Base-by-base conservation (phyloP, 441 rosid species). In the Aquilaria agallochum region DNA sequence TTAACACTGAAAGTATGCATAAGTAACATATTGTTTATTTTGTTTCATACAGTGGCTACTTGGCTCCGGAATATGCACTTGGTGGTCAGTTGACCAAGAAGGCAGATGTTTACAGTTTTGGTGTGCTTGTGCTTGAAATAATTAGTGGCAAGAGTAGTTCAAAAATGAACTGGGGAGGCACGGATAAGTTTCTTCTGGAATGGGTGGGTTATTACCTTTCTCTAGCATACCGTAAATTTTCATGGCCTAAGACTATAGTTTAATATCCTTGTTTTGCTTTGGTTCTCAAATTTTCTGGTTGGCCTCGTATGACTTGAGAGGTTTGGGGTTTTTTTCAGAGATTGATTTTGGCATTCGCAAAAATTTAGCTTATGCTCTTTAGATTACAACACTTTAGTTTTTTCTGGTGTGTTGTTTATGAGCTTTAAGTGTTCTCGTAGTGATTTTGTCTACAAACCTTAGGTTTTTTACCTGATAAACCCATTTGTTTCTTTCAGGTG, bases 51-150 rank as follows among this genome's bases (percentile, higher is more conserved):
- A 87, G 94, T 55, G 94, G 94, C 62, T 87, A 87, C 65, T 78
- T 87, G 75, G 94, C 89, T n/a, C 94, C 94, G 11, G 94, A 84
- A 65, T 87, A 87, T 48, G 85, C 88, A 33, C 57, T 81, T 55
- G 90, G 83, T 53, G 94, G 90, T 52, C 89, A 79, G 74, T 62
- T 87, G 47, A 84, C 90, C 20, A 44, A 67, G 79, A 87, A 85
- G 73, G 90, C 94, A 56, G 94, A 87, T 58, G 84, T 87, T 31
- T 87, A 79, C 68, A 87, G 94, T 67, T 84, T 79, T 9, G 89
- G 90, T 9, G 70, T 87, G 46, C 79, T 79, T 50, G 51, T 84
- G 46, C 83, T 84, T 33, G 94, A 87, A 78, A 83, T 74, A 56
- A 59, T 80, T 44, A 81, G 90, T 65, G 94, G 89, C 52, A 75